Evolutionary conservation across 2,329 filamentous ascomycete species (phyloP).

Genomic region (Dothideomycetidae sp.): DNA sequence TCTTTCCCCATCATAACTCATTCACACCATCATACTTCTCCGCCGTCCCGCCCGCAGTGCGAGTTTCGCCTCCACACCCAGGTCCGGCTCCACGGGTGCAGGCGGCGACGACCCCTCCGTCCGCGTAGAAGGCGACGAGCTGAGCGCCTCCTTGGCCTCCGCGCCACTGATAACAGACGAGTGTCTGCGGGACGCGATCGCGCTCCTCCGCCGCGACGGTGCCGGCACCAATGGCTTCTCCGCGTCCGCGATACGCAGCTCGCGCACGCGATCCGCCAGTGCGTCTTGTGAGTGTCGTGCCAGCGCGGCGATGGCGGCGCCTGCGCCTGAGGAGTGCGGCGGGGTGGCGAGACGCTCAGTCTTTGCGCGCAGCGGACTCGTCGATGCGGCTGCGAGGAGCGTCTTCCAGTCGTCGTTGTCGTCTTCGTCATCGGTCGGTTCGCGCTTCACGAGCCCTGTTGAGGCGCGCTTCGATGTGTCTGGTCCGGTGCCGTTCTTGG

Average conservation of each 20-base stretch:
- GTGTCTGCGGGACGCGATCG: conserved; percentile 12
- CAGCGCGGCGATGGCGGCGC: too few relatives aligned
- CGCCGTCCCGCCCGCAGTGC: conserved; percentile 25
- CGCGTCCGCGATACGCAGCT: not conserved
- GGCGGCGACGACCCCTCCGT: not conserved
- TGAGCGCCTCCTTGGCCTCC: not conserved
- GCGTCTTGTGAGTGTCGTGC: too few relatives aligned
- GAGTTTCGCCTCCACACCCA: too few relatives aligned
- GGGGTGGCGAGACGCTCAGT: too few relatives aligned
- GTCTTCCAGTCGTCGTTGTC: conserved; percentile 16
- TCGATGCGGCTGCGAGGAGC: conserved; percentile 11
- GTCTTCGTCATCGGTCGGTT: conserved; percentile 21
- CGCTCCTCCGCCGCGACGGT: conserved; percentile 16
- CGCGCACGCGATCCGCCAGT: not conserved
- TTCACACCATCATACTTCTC: conserved; percentile 23
- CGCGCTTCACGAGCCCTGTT: conserved; percentile 6
- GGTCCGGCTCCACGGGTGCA: too few relatives aligned
- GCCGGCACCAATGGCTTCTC: conserved; percentile 9
- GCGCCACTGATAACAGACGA: not conserved
- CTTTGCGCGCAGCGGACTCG: conserved; percentile 15
- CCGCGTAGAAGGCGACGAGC: not conserved
- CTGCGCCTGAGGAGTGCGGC: too few relatives aligned
- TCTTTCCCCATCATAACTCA: too few relatives aligned
- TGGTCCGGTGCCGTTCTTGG: not conserved
- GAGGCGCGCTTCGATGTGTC: not conserved